These are phyloP conservation scores for Sanguinoderma infundibulare DNA, from an alignment of 1,284 basidiomycete genomes.

Conservation along the genomic window DNA sequence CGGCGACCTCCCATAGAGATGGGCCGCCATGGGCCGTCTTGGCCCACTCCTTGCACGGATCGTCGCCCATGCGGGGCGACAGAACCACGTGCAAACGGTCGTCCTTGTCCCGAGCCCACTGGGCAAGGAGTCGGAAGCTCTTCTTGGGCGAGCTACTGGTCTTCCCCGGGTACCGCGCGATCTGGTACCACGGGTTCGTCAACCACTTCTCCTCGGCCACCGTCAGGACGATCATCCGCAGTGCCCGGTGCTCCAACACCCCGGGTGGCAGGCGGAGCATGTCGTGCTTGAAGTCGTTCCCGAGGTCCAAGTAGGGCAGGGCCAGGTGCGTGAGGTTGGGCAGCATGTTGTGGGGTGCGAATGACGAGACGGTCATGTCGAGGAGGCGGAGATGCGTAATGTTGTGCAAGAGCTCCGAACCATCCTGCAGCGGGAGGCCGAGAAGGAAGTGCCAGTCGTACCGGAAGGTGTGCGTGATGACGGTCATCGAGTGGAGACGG, in stretches of 20 bases:
- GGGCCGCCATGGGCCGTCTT: slow-evolving; percentile 23
- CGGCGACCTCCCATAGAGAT: slow-evolving; percentile 30
- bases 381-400: slow-evolving; percentile 34
- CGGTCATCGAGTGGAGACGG: slow-evolving; percentile 25
- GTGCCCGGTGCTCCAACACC: slow-evolving; percentile 19
- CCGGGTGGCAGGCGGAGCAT: slow-evolving; percentile 27
- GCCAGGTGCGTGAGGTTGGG: slow-evolving; percentile 35
- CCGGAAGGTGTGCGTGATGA: slow-evolving; percentile 31
- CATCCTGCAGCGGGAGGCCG: slow-evolving; percentile 17
- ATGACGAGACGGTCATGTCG: slow-evolving; percentile 29
- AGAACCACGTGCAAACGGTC: slow-evolving; percentile 27
- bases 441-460: slow-evolving; percentile 32
- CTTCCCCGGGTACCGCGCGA: slow-evolving; percentile 17
- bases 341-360: slow-evolving; percentile 31
- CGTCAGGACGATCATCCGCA: slow-evolving; percentile 33
- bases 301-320: slow-evolving; percentile 32
- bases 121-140: slow-evolving; percentile 26
- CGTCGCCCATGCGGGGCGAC: slow-evolving; percentile 22
- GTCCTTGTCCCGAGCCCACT: slow-evolving; percentile 25
- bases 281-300: slow-evolving; percentile 22
- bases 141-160: slow-evolving; percentile 22
- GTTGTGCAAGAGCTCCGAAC: slow-evolving; percentile 25
- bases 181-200: slow-evolving; percentile 28
- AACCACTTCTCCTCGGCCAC: slow-evolving; percentile 30
- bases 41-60: slow-evolving; percentile 29